Base-by-base conservation (phyloP, 352 stramenopile species). In the Peronospora destructor region DNA sequence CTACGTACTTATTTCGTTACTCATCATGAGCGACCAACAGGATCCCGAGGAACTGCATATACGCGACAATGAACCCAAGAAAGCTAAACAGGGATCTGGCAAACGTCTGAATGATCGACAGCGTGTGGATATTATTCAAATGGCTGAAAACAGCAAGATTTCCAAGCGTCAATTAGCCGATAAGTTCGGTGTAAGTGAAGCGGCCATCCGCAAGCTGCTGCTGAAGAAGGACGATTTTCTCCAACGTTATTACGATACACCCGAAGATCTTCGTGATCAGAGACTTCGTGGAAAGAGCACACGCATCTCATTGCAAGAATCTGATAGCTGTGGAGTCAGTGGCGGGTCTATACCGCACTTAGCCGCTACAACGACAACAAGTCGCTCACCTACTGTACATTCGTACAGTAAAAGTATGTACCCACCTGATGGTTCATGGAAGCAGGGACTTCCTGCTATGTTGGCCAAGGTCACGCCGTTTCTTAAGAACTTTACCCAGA, bases 81-180 rank as follows among this genome's bases (percentile, higher is more conserved):
- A 84, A 56, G 64, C 59, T 21, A 83, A 83, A 50, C 71, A 88
- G 45, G 77, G 77, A 13, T 64, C 66, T 30, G 78, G 76, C 42
- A 87, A 86, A 64, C 78, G 78, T 8, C 62, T 90, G 48, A 87
- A 85, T 54, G 78, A 90, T 59, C 81, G 82, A 38, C 72, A 90
- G 72, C 78, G 78, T 54, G 70, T 90, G 29, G 76, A 90, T 52
- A 87, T 90, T 60, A 90, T 90, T 61, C 78, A 90, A 61, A 73
- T 86, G 48, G 68, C 76, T 3, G 78, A 87, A 57, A 86, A 86
- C 54, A 73, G 54, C 60, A 84, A 83, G 60, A 84, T 77, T 50
- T 84, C 76, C 48, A 87, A 90, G 70, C 76, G 78, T 26, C 76
- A 85, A 47, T 51, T 90, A 38, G 78, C 76, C 14, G 76, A 86